Percentiles rank a stretch among this genome's conserved stretches.
Evolutionary conservation across 1,284 basidiomycete species (phyloP).

Genomic region (Sphagnurus paluster): DNA sequence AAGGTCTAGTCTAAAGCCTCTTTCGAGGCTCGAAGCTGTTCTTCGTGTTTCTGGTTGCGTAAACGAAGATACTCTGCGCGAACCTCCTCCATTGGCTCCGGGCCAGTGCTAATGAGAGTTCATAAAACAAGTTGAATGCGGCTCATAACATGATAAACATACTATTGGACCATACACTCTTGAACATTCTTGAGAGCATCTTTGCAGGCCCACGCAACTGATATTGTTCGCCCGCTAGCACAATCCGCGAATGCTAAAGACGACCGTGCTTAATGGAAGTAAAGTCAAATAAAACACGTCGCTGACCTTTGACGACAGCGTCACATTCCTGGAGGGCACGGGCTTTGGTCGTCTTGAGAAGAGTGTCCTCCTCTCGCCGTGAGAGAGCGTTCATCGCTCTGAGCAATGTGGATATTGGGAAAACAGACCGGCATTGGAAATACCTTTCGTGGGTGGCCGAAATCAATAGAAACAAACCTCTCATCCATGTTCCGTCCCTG

Average conservation of each 20-base stretch:
- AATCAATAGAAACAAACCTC: neutral
- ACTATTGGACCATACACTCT: conserved; percentile 74
- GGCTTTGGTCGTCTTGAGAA: conserved; percentile 80
- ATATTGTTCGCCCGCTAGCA: conserved; percentile 77
- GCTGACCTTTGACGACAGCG: conserved; percentile 67
- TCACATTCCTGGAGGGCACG: conserved; percentile 82
- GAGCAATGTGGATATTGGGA: neutral
- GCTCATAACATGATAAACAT: conserved; percentile 30
- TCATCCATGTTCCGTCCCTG: neutral
- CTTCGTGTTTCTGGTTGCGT: conserved; percentile 44
- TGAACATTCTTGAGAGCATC: conserved; percentile 71
- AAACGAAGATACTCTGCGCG: conserved; percentile 73
- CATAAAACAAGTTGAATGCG: conserved; percentile 6
- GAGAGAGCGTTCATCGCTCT: conserved; percentile 79
- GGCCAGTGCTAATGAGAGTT: conserved; percentile 53
- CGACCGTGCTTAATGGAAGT: neutral
- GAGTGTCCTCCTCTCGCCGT: conserved; percentile 83
- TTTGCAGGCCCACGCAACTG: conserved; percentile 83
- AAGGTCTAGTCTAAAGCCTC: too few relatives aligned
- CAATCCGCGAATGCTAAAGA: conserved; percentile 80
- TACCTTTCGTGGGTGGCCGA: neutral
- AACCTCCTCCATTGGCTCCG: conserved; percentile 71
- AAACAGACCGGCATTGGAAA: neutral
- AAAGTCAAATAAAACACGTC: neutral
- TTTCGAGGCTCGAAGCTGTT: conserved; percentile 17